phyloP scores from a whole-genome alignment of 2,329 filamentous ascomycete genomes.

The Aureobasidium sp. region DNA sequence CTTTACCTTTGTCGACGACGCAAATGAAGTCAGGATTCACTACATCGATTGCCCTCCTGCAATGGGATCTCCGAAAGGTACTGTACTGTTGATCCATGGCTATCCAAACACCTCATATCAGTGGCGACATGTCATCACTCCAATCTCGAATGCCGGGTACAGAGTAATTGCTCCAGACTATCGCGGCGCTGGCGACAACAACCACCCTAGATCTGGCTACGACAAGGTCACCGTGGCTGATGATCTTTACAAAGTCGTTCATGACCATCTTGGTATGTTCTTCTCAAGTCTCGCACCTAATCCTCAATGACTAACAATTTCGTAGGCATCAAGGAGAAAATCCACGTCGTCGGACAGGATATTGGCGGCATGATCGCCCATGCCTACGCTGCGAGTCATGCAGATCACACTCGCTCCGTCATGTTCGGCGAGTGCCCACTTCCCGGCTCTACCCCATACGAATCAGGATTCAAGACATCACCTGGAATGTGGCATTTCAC shows the following conservation, averaged over 20 bases:
- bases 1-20: conserved; percentile 10
- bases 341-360: conserved; percentile 54
- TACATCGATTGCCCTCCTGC: conserved; percentile 24
- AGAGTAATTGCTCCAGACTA: conserved; percentile 45
- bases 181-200: conserved; percentile 42
- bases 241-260: conserved; percentile 41
- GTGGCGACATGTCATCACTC: conserved; percentile 44
- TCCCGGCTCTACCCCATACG: conserved; percentile 39
- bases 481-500: conserved; percentile 45
- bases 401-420: conserved; percentile 40
- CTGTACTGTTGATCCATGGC: conserved; percentile 53
- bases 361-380: conserved; percentile 55
- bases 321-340: conserved; percentile 30
- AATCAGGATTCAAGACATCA: conserved; percentile 30
- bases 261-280: conserved; percentile 35
- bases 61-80: conserved; percentile 31
- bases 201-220: conserved; percentile 41
- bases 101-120: conserved; percentile 55
- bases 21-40: conserved; percentile 28
- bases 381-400: conserved; percentile 43
- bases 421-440: conserved; percentile 51
- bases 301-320: not conserved
- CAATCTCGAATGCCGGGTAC: conserved; percentile 43
- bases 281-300: not conserved
- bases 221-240: conserved; percentile 46